phyloP scores from a whole-genome alignment of 2,329 filamentous ascomycete species.

The Aureobasidium sp. region DNA sequence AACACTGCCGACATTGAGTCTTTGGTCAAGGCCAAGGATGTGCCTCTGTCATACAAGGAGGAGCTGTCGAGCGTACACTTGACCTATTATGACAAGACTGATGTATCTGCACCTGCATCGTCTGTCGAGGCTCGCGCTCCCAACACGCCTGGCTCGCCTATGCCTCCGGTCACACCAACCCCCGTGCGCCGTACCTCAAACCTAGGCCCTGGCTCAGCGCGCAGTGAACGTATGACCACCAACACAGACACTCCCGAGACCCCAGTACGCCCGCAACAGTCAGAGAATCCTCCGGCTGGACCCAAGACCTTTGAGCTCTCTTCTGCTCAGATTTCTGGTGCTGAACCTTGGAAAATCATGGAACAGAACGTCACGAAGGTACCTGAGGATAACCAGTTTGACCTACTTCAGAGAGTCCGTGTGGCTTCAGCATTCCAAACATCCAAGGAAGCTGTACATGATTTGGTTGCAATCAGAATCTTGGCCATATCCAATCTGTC shows the following conservation, averaged over 20 bases:
- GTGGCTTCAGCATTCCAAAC: constrained; percentile 71
- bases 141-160: constrained; percentile 32
- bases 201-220: constrained; percentile 37
- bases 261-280: constrained; percentile 24
- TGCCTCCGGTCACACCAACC: constrained; percentile 62
- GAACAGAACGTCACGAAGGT: constrained; percentile 48
- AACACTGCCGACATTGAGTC: constrained; percentile 80
- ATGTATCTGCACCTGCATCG: constrained; percentile 21
- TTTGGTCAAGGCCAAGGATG: constrained; percentile 52
- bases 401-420: constrained; percentile 75
- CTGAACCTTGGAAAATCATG: constrained; percentile 37
- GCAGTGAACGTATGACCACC: constrained; percentile 20
- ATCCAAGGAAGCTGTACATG: constrained; percentile 60
- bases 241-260: constrained; percentile 23
- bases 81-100: constrained; percentile 61
- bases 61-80: constrained; percentile 77
- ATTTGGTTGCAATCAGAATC: constrained; percentile 70
- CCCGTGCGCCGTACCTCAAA: constrained; percentile 61
- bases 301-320: constrained; percentile 60
- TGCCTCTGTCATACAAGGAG: constrained; percentile 50
- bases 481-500: constrained; percentile 86
- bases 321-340: constrained; percentile 37
- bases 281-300: constrained; percentile 32
- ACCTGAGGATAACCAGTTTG: constrained; percentile 68
- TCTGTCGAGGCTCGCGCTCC: constrained; percentile 26